Base-by-base conservation (phyloP, 805 yeast species). In the Candida tammaniensis region DNA sequence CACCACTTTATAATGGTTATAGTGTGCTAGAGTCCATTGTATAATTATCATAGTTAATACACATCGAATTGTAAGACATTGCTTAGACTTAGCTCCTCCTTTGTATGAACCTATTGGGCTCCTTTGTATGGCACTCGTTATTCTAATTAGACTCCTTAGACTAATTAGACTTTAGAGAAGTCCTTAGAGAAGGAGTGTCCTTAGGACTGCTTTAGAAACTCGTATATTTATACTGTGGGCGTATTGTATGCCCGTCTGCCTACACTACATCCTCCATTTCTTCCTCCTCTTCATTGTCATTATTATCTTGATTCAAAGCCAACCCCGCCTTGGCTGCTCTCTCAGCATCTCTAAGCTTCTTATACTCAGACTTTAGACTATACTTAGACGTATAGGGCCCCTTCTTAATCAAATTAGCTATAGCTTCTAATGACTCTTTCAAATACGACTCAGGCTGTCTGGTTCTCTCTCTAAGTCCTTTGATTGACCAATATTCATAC, bases 381-480 rank as follows among this genome's bases (percentile, higher is more conserved):
- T 89, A 93, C 61, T 86, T 89, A 55, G 88, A 74, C 1, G 97
- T 95, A 56, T 91, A 91, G 1, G 98, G 96, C 11, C 98, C 98
- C 55, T 87, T 87, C 57, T 91, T 88, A 49, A 86, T 89, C 53
- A 93, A 72, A 20, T 77, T 74, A 1, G 98, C 98, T 52, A 93
- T 86, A 30, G 83, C 78, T 42, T 91, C 98, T 31, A 93, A 67
- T 38, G 93, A 85, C 55, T 89, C 96, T 54, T 89, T 87, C 44
- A 93, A 68, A 57, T 86, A 94, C 14, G 82, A 82, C 56, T 93
- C 98, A 1, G 98, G 98, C 68, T 93, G 98, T 51, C 82, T 81
- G 2, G 97, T 88, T 47, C 95, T 76, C 56, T 93, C 98, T 52
- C 87, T 83, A 42, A 93, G 69, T 24, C 96, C 96, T 61, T 88